Conservation (phyloP, 148 eudicot genomes). For the Salicornia ramosissima region DNA sequence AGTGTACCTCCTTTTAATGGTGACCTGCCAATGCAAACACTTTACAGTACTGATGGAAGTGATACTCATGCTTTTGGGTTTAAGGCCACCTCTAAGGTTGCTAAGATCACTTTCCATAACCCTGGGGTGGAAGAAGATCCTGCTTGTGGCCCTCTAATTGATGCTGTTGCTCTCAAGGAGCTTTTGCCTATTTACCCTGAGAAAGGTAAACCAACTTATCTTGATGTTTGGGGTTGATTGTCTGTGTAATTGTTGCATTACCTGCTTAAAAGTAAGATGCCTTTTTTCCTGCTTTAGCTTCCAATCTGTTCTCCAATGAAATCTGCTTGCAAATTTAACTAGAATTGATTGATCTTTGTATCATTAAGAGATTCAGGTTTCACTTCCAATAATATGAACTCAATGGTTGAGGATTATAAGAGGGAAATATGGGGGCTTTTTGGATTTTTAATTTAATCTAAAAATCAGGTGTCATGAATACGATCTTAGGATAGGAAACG, state of each 20-base stretch:
- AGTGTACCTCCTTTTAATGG: slow-evolving; percentile 56
- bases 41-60: slow-evolving; percentile 74
- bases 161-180: slow-evolving; percentile 83
- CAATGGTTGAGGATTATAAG: no score
- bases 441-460: no score
- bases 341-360: no score
- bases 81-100: slow-evolving; percentile 40
- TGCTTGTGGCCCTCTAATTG: slow-evolving; percentile 79
- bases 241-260: not conserved
- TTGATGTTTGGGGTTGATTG: not conserved
- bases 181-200: slow-evolving; percentile 44
- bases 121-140: slow-evolving; percentile 85
- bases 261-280: no score
- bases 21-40: slow-evolving; percentile 75
- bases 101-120: slow-evolving; percentile 53
- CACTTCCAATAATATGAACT: not conserved
- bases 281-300: no score
- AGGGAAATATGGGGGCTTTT: no score
- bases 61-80: slow-evolving; percentile 77
- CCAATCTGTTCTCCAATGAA: no score
- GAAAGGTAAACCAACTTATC: slow-evolving; percentile 27
- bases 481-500: no score
- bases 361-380: no score
- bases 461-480: no score
- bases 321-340: no score